phyloP scores from a whole-genome alignment of 352 stramenopile genomes.

The Phytophthora syringae region DNA sequence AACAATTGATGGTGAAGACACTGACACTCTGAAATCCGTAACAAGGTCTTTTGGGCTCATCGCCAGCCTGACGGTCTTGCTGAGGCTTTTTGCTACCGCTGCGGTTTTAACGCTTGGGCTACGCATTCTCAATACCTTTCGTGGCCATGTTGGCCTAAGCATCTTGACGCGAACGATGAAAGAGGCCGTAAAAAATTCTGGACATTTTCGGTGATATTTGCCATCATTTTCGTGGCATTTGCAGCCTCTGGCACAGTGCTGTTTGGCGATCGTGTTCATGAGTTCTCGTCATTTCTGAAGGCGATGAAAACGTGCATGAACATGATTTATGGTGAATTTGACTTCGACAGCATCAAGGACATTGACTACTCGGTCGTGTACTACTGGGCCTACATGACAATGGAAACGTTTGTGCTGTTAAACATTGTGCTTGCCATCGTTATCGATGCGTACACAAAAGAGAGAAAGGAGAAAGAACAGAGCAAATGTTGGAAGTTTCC shows the following conservation, averaged over 20 bases:
- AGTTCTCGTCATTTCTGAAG: conserved; percentile 50
- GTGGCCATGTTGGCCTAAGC: conserved; percentile 60
- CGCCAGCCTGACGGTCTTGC: conserved; percentile 35
- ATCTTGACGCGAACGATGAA: conserved; percentile 65
- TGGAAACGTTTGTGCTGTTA: conserved; percentile 69
- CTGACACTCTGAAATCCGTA: conserved; percentile 21
- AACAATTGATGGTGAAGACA: conserved; percentile 26
- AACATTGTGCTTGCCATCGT: conserved; percentile 84
- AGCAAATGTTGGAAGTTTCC: conserved; percentile 38
- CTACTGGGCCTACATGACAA: conserved; percentile 74
- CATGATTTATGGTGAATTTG: conserved; percentile 75
- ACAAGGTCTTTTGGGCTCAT: conserved; percentile 37
- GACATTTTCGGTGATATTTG: conserved; percentile 64
- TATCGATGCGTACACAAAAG: conserved; percentile 60
- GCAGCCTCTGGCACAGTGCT: conserved; percentile 49
- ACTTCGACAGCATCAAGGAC: conserved; percentile 57
- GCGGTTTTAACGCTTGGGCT: conserved; percentile 45
- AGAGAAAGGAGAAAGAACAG: conserved; percentile 39
- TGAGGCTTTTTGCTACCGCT: conserved; percentile 43
- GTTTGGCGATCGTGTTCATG: conserved; percentile 58
- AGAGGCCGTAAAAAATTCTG: conserved; percentile 50
- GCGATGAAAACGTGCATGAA: conserved; percentile 69
- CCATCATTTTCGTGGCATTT: conserved; percentile 66
- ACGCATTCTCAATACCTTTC: conserved; percentile 56
- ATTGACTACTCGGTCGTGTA: conserved; percentile 58